Evolutionary conservation across 805 yeast species (phyloP).

Genomic region (Deakozyma indianensis): DNA sequence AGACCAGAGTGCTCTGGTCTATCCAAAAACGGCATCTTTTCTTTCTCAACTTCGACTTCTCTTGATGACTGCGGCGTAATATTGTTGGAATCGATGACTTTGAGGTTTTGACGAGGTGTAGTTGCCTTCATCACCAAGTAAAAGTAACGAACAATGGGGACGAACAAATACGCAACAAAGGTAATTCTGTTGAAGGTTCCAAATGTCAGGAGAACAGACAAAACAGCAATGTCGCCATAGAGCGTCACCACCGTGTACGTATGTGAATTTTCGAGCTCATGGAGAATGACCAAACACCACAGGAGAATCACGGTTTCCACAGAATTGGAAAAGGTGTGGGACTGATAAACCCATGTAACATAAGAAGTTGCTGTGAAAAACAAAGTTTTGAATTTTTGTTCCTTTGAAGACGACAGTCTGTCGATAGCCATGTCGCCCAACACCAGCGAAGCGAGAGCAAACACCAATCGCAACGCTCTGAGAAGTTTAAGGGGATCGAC

Average conservation of each 20-base stretch:
- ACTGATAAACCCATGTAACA: constrained; percentile 63
- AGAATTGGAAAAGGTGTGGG: constrained; percentile 83
- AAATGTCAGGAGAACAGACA: constrained; percentile 39
- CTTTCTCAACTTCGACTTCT: neutral
- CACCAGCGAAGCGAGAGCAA: constrained; percentile 24
- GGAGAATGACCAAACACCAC: constrained; percentile 35
- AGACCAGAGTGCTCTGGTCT: neutral
- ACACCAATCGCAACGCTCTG: constrained; percentile 38
- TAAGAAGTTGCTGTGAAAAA: constrained; percentile 41
- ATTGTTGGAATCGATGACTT: too few relatives aligned
- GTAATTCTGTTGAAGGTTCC: constrained; percentile 82
- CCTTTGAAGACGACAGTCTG: constrained; percentile 33
- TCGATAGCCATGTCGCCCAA: constrained; percentile 30
- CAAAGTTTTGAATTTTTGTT: constrained; percentile 28
- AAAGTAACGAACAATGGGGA: constrained; percentile 46
- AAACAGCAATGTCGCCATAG: constrained; percentile 24
- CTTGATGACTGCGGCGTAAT: neutral
- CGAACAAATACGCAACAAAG: constrained; percentile 54
- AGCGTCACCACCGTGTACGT: constrained; percentile 13
- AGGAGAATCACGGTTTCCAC: constrained; percentile 46
- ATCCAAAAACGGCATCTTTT: neutral
- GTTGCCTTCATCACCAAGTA: constrained; percentile 4
- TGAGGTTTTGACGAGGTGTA: too few relatives aligned
- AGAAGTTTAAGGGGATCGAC: constrained; percentile 37
- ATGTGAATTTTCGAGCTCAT: constrained; percentile 17